Percentiles rank a stretch among this genome's conserved stretches.
Conservation (phyloP, 352 stramenopile genomes). For the Bremia lactucae region DNA sequence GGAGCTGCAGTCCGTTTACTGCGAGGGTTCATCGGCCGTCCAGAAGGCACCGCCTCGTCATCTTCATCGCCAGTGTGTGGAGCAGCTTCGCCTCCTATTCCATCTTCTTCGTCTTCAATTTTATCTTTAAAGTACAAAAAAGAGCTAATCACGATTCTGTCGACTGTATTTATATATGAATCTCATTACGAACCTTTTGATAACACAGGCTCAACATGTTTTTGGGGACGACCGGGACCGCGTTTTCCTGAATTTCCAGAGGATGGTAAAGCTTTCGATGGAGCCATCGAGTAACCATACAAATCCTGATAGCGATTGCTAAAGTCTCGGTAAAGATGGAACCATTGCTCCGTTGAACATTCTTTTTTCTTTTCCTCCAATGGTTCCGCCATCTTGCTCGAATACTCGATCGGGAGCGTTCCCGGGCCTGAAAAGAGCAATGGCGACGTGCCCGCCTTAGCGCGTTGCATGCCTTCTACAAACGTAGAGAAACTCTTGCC, state of each 20-base stretch:
- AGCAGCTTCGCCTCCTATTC: conserved; percentile 16
- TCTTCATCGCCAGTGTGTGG: conserved; percentile 23
- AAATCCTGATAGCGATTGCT: conserved; percentile 45
- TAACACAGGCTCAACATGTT: conserved; percentile 7
- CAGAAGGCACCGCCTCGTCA: conserved; percentile 10
- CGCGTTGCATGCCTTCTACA: conserved; percentile 61
- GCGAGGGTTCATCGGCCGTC: conserved; percentile 16
- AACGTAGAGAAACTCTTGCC: conserved; percentile 71
- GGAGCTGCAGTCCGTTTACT: conserved; percentile 22
- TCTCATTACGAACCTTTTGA: conserved; percentile 15
- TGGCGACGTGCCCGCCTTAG: conserved; percentile 48
- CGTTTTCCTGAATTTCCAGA: conserved; percentile 8
- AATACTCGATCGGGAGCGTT: conserved; percentile 72
- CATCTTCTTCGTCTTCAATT: conserved; percentile 32
- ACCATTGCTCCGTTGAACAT: conserved; percentile 41
- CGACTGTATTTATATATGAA: background rate
- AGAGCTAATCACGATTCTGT: background rate
- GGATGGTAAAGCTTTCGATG: conserved; percentile 5
- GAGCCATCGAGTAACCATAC: conserved; percentile 28
- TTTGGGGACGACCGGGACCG: conserved; percentile 12
- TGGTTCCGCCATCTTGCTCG: conserved; percentile 50
- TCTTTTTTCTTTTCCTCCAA: conserved; percentile 37
- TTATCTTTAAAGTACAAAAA: conserved; percentile 15
- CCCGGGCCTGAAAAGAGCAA: conserved; percentile 53
- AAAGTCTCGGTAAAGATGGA: conserved; percentile 56